Base-by-base conservation (phyloP, 176 grass and related monocot species). In the Oryza punctata region DNA sequence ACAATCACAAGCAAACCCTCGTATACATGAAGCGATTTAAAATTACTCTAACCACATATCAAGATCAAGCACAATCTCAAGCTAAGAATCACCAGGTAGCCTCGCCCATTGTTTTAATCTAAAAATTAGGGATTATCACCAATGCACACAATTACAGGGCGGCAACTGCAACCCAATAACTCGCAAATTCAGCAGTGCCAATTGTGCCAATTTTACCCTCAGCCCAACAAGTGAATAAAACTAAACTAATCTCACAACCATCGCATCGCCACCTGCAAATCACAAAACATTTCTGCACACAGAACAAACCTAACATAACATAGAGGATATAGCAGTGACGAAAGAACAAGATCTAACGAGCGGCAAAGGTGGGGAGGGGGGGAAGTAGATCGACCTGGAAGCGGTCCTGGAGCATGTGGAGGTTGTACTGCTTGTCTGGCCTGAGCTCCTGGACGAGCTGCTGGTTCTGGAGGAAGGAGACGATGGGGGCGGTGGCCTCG, bases 361-460 rank as follows among this genome's bases (percentile, higher is more conserved):
- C 26, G 24, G 14, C 30, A 4, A 32, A 73, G 8, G 6, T 11
- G 10, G 1, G 19, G 15, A 0, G 2, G 7, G 40, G 1, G n/a
- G 10, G 3, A 61, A 10, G 26, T 25, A 1, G 44, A 26, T 24
- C 7, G 32, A 97, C 95, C 95, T 94, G 90, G 80, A 87, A 88
- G 26, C 96, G 87, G 4, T 98, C 96, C 64, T 88, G 82, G 69
- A 98, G 91, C 89, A 98, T 90, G 60, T 90, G 91, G 76, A 94
- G 80, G 85, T 98, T 98, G 85, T 98, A 94, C 72, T 90, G 87
- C 44, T 85, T 93, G 70, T 98, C 96, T 25, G 96, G 81, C 79
- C 87, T 81, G 76, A 98, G 80, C 74, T 98, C 96, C 80, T 92
- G 93, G 32, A 95, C 96, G 25, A 94, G 89, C 83, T 87, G 44